Base-by-base conservation (phyloP, 495 filamentous ascomycete species). In the Penicillium roqueforti region DNA sequence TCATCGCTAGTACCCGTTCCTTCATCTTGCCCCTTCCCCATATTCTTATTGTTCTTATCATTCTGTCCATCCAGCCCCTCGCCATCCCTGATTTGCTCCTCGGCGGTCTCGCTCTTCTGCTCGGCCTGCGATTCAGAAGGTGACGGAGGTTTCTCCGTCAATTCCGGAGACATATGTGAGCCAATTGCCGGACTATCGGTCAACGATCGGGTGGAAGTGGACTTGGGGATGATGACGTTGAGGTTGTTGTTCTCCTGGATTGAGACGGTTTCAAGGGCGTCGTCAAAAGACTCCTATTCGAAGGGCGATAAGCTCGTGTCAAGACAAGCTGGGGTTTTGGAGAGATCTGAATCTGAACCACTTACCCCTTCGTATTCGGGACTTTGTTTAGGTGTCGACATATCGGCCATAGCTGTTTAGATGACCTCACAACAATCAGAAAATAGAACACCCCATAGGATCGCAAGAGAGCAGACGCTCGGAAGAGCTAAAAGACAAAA, bases 271-370 rank as follows among this genome's bases (percentile, higher is more conserved):
- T 89, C 87, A 58, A 81, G 73, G 53, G 86, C 86, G 73, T 92
- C 87, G 65, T 90, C 86, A 52, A 90, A 91, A 19, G 83, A 83
- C 54, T 91, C 88, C 87, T 90, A 68, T 9, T 29, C 10, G 34
- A 13, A 18, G 13, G 23, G 11, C 8, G n/a, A 37, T 60, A 28
- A 66, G 60, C 57, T 54, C 43, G 7, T 36, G n/a, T 22, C 20
- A 25, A 52, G 14, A 11, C 34, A 29, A 18, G 0, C 6, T 29
- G 5, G 23, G 6, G 16, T 8, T n/a, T 6, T 20, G 4, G 23
- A 13, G 20, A 14, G 4, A 13, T 25, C 1, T 26, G 23, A 19
- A n/a, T 18, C 19, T 34, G 0, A n/a, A 10, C 36, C 29, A 65
- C 76, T 65, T 66, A 80, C 78, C 70, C 71, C 75, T 72, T 77